Base-by-base conservation (phyloP, 164 flowering plant species). In the Tinospora cordifolia region DNA sequence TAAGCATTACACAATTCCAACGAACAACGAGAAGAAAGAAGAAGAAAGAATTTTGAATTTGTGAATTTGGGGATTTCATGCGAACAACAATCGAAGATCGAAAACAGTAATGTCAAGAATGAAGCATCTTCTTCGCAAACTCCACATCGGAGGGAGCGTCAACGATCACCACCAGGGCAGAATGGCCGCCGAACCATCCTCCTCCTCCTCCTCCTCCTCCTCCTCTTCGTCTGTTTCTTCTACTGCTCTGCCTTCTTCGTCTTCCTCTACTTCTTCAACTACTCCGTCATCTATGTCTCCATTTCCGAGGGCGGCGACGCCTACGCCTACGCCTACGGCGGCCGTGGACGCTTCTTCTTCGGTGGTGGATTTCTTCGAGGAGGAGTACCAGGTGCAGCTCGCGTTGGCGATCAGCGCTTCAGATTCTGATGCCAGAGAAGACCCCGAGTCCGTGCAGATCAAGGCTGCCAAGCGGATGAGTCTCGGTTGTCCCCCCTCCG, bases 351-450 rank as follows among this genome's bases (percentile, higher is more conserved):
- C 22, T 38, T 17, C 26, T 25, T 66, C 67, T 59, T 68, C 27
- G 3, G 47, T 74, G n/a, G 76, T 68, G 0, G 87, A 80, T 79
- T 84, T 86, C 71, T 78, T 89, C 74, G 97, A 94, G 74, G 99
- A 94, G 88, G 99, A 94, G 83, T 94, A 84, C 76, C 97, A 94
- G 74, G 85, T 94, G 38, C 97, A 94, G 81, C 81, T 94, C 67
- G 99, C 99, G 39, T 70, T 94, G 66, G 99, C 99, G 57, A 87
- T 94, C n/a, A 90, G 97, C 71, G 99, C 91, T 2, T 94, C 99
- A 69, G 93, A 86, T 81, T 85, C 88, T 3, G 88, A 80, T 75
- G 63, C 77, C 2, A 74, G 78, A 3, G 81, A 81, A 40, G 93
- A 91, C 69, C 79, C 87, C 13, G 98, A 90, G 64, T 80, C 92